Evolutionary conservation across 768 basidiomycete genomes (phyloP), one percentile per base, ranked within the genome.

Genomic region (Kwoniella sp.): DNA sequence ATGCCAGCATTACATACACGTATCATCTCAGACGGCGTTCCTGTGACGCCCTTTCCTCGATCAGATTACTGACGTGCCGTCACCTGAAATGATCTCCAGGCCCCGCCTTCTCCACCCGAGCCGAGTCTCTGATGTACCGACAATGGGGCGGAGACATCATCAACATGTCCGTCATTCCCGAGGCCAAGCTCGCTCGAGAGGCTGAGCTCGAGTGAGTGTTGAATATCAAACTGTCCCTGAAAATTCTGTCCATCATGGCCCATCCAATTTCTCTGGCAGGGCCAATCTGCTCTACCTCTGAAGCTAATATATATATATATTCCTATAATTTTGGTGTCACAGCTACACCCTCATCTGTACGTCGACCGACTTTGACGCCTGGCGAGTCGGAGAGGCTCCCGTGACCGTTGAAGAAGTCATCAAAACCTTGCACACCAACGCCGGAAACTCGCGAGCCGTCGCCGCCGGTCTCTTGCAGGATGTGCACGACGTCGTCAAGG

Each of bases 161-260:
- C 76, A 80, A 97, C 81, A 99, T 99, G 95, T 95, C 91, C 64
- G 91, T 91, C 45, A 83, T 97, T 28, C 96, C 96, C 1, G 95
- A 99, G 82, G 88, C 94, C n/a, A 98, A 98, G 83, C 85, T 97
- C 47, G 95, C 95, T 2, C 84, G 94, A 15, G 94, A 99, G 83
- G 93, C 93, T 1, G 95, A 99, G 82, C 81, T 99, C 13, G 89
- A 89, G 93, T 93, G 64, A 57, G 86, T 81, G n/a, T n/a, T n/a
- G n/a, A n/a, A n/a, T n/a, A n/a, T n/a, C n/a, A n/a, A n/a, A n/a
- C n/a, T n/a, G 23, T 26, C 38, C 56, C 26, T 56, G 12, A 25
- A 9, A 15, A 12, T 52, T 60, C 31, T 3, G 2, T 26, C 45
- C 41, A 26, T n/a, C n/a, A n/a, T n/a, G n/a, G n/a, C n/a, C n/a